These are phyloP conservation scores for Aegilops umbellulata DNA, from an alignment of 176 grass and related monocot genomes.

Conservation along the genomic window DNA sequence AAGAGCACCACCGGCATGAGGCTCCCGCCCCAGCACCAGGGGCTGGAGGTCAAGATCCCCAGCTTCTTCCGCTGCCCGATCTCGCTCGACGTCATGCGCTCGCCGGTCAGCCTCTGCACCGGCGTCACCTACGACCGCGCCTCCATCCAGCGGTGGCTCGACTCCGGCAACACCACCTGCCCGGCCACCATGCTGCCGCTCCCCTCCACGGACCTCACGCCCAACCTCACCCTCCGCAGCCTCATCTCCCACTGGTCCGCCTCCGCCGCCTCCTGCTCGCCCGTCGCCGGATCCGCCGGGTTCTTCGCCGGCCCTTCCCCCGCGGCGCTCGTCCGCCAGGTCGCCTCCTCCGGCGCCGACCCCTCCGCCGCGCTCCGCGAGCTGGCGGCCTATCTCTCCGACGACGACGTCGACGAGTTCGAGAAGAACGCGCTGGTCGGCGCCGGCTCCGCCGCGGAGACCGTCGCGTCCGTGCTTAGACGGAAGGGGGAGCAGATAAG, in stretches of 20 bases:
- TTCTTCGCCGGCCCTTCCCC: background rate
- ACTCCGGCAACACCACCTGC: slow-evolving; percentile 87
- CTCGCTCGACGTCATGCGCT: slow-evolving; percentile 95
- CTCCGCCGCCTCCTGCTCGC: slow-evolving; percentile 43
- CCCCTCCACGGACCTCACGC: slow-evolving; percentile 62
- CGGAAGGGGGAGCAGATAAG: slow-evolving; percentile 9
- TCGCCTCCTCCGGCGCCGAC: slow-evolving; percentile 34
- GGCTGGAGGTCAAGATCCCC: slow-evolving; percentile 73
- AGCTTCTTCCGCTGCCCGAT: slow-evolving; percentile 92
- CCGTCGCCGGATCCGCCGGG: background rate
- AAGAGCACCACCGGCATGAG: slow-evolving; percentile 34
- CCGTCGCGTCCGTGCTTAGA: slow-evolving; percentile 46
- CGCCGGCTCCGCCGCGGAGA: slow-evolving; percentile 45
- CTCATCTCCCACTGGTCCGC: slow-evolving; percentile 76
- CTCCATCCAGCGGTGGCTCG: slow-evolving; percentile 90
- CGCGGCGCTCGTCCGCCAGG: slow-evolving; percentile 33
- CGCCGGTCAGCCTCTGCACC: slow-evolving; percentile 93
- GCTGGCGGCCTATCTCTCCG: slow-evolving; percentile 62
- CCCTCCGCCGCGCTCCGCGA: slow-evolving; percentile 32
- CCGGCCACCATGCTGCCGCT: slow-evolving; percentile 85
- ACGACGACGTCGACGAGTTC: slow-evolving; percentile 77
- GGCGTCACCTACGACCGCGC: slow-evolving; percentile 92
- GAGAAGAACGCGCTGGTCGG: slow-evolving; percentile 68
- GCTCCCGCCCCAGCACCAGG: slow-evolving; percentile 34
- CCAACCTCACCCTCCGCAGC: slow-evolving; percentile 75